A percentile compares a stretch with the other conserved stretches of the same genome.
Evolutionary conservation across 805 yeast species (phyloP).

Genomic region (Zygotorulaspora florentina): DNA sequence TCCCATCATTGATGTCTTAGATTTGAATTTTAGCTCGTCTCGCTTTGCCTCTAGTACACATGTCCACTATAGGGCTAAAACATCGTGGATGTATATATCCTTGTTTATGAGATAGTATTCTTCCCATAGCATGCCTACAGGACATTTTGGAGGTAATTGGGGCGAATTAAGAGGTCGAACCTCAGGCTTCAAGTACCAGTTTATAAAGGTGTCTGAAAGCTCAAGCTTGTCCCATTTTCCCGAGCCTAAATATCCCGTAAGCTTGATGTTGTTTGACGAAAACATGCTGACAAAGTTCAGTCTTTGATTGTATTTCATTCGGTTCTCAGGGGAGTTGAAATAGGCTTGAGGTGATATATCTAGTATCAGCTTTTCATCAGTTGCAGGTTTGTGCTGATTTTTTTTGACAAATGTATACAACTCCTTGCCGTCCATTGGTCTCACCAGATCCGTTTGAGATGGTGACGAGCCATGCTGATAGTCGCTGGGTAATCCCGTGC

Average conservation of each 20-base stretch:
- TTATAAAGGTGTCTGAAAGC: conserved; percentile 5
- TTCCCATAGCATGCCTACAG: conserved; percentile 22
- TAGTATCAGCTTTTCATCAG: conserved; percentile 9
- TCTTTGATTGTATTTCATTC: conserved; percentile 7
- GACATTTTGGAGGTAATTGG: conserved; percentile 23
- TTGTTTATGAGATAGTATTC: conserved; percentile 19
- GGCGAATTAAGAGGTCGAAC: conserved; percentile 15
- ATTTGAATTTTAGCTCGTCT: no score
- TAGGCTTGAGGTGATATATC: conserved; percentile 9
- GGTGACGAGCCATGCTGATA: conserved; percentile 5
- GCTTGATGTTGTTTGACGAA: conserved; percentile 10
- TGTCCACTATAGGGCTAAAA: background rate
- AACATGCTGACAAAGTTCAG: conserved; percentile 10
- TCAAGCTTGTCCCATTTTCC: conserved; percentile 16
- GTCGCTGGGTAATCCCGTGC: no score
- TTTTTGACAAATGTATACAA: background rate
- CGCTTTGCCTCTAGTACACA: no score
- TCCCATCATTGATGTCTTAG: no score
- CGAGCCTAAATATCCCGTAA: conserved; percentile 22
- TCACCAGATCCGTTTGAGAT: background rate
- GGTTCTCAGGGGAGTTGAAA: conserved; percentile 7
- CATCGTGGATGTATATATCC: conserved; percentile 9
- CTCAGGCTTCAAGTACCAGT: conserved; percentile 16
- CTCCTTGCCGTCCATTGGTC: background rate
- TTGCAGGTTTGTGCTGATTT: background rate